phyloP scores from a whole-genome alignment of 1,139 yeast species.

The Sugiyamaella xylanicola region DNA sequence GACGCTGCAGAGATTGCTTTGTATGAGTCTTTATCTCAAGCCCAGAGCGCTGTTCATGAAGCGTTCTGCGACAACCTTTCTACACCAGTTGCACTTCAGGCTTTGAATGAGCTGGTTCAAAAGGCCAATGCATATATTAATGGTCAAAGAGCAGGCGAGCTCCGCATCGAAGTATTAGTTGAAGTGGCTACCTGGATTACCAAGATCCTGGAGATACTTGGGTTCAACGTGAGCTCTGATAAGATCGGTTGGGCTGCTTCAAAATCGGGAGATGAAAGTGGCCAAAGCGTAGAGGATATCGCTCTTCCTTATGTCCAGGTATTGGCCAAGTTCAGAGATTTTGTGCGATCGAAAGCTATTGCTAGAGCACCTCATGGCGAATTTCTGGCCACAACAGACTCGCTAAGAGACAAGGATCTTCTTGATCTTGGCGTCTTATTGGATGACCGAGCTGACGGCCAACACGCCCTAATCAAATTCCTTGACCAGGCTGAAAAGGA shows the following conservation, averaged over 20 bases:
- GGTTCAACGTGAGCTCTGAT: conserved; percentile 72
- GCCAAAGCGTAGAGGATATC: conserved; percentile 59
- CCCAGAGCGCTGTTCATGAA: conserved; percentile 66
- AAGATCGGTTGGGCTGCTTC: conserved; percentile 75
- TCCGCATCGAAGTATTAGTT: conserved; percentile 66
- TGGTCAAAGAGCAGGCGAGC: conserved; percentile 45
- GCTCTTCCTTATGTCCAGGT: conserved; percentile 79
- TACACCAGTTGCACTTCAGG: conserved; percentile 72
- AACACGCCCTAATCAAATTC: conserved; percentile 78
- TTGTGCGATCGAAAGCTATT: conserved; percentile 73
- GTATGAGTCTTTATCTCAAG: conserved; percentile 51
- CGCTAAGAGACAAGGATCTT: conserved; percentile 62
- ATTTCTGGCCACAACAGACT: conserved; percentile 62
- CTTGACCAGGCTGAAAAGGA: conserved; percentile 67
- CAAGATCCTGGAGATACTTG: conserved; percentile 67
- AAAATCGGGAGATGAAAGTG: conserved; percentile 24
- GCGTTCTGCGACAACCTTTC: conserved; percentile 88
- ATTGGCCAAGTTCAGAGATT: conserved; percentile 77
- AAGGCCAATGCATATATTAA: conserved; percentile 72
- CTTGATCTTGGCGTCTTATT: conserved; percentile 76
- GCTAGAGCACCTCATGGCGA: conserved; percentile 56
- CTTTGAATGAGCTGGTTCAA: conserved; percentile 67
- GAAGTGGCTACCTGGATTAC: conserved; percentile 71
- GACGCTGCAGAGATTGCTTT: conserved; percentile 59
- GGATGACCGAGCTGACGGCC: conserved; percentile 82